Conservation (phyloP, 176 grass and related monocot species). For the Aegilops speltoides region DNA sequence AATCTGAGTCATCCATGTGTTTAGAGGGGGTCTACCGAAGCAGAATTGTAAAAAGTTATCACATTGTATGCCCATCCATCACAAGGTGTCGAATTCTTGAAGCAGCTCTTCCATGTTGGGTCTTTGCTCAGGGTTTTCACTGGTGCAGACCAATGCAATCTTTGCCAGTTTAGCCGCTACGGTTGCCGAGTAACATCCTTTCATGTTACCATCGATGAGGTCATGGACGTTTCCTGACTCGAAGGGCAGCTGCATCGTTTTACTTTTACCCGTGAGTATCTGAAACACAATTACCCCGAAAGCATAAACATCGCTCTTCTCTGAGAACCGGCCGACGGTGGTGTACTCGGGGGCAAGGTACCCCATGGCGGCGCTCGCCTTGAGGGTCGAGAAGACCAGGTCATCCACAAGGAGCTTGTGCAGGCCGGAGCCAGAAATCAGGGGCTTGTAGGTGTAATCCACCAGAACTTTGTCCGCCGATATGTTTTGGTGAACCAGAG, state of each 20-base stretch:
- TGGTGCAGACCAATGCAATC: conserved; percentile 53
- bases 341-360: conserved; percentile 95
- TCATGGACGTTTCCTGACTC: conserved; percentile 42
- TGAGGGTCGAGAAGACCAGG: conserved; percentile 78
- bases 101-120: conserved; percentile 64
- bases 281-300: conserved; percentile 85
- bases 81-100: conserved; percentile 47
- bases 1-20: no score
- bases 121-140: conserved; percentile 61
- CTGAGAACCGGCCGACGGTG: conserved; percentile 68
- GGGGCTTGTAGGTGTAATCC: conserved; percentile 66
- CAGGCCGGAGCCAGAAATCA: conserved; percentile 72
- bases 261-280: conserved; percentile 66
- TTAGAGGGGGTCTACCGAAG: no score
- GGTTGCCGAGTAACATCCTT: conserved; percentile 46
- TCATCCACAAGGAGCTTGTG: conserved; percentile 90
- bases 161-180: conserved; percentile 59
- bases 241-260: conserved; percentile 28
- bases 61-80: conserved; percentile 13
- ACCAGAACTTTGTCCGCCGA: conserved; percentile 76
- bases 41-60: conserved; percentile 7
- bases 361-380: conserved; percentile 95
- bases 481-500: conserved; percentile 82
- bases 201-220: conserved; percentile 69
- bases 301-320: conserved; percentile 91